Evolutionary conservation across 106 monocot genomes (phyloP).

Genomic region (Dioscorea dumetorum): DNA sequence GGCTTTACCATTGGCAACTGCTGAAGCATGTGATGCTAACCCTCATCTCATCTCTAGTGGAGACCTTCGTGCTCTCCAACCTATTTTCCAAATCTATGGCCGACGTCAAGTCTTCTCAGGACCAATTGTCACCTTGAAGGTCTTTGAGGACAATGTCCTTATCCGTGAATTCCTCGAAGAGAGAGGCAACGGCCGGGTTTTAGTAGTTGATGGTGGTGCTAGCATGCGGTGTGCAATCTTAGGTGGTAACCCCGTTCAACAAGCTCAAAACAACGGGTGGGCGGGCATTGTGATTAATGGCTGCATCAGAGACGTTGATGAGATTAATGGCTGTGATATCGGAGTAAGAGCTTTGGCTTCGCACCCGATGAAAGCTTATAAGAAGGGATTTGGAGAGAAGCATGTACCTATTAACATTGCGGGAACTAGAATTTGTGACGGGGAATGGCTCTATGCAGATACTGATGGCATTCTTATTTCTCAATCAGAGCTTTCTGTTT

Average conservation of each 20-base stretch:
- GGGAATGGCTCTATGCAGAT: conserved; percentile 38
- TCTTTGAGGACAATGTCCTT: conserved; percentile 36
- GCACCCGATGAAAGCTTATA: conserved; percentile 35
- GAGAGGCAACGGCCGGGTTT: conserved; percentile 25
- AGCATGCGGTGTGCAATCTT: conserved; percentile 32
- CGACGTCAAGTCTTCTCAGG: conserved; percentile 29
- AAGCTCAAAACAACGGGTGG: conserved; percentile 34
- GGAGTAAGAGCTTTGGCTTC: conserved; percentile 26
- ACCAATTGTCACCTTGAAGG: conserved; percentile 32
- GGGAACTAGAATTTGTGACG: conserved; percentile 27
- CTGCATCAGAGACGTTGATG: conserved; percentile 35
- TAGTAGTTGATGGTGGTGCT: conserved; percentile 31
- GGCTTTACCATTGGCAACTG: conserved; percentile 23
- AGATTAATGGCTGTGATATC: conserved; percentile 32
- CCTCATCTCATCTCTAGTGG: conserved; percentile 15
- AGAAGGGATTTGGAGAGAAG: conserved; percentile 35
- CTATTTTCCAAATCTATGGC: conserved; percentile 29
- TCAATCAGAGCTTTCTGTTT: conserved; percentile 12
- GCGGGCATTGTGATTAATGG: conserved; percentile 31
- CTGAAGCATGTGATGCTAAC: conserved; percentile 28
- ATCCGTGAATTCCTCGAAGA: conserved; percentile 29
- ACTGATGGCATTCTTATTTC: conserved; percentile 27
- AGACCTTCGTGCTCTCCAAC: conserved; percentile 23
- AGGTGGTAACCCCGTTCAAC: conserved; percentile 38
- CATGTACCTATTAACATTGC: conserved; percentile 21